These are phyloP conservation scores for Neonectria coccinea DNA, from an alignment of 2,329 filamentous ascomycete genomes.

Conservation along the genomic window DNA sequence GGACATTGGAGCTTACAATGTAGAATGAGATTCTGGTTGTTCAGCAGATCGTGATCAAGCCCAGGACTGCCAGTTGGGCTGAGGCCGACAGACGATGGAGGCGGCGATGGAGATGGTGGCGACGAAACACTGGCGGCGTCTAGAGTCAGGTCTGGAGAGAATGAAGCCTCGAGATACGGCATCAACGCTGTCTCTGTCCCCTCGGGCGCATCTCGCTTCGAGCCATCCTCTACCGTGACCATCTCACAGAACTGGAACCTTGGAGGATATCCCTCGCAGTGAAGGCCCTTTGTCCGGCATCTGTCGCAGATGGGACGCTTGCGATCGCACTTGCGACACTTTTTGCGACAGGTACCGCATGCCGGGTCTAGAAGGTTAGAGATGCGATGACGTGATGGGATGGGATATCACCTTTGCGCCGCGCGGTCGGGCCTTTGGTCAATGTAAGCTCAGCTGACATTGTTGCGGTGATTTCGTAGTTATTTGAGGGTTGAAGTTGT, in stretches of 20 bases:
- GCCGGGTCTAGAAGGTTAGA: slow-evolving; percentile 41
- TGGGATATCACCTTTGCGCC: slow-evolving; percentile 35
- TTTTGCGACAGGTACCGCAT: slow-evolving; percentile 48
- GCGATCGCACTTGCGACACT: slow-evolving; percentile 50
- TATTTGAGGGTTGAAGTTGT: too few relatives aligned
- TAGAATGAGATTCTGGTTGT: slow-evolving; percentile 21
- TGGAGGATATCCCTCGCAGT: slow-evolving; percentile 48
- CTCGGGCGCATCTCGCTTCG: background rate
- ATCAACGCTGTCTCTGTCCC: too few relatives aligned
- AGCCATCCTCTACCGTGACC: background rate
- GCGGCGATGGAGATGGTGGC: background rate
- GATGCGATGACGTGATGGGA: too few relatives aligned
- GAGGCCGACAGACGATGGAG: too few relatives aligned
- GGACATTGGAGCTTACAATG: slow-evolving; percentile 24
- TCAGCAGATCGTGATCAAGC: slow-evolving; percentile 20
- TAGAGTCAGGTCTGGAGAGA: background rate
- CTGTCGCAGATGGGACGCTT: slow-evolving; percentile 46
- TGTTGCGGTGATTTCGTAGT: too few relatives aligned
- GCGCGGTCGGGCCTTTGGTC: slow-evolving; percentile 32
- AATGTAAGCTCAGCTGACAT: slow-evolving; percentile 20
- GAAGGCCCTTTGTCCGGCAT: slow-evolving; percentile 45
- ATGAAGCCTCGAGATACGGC: background rate
- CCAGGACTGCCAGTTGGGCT: background rate
- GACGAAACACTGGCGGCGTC: background rate
- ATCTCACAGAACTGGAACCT: slow-evolving; percentile 46